Evolutionary conservation across 441 rosid species (phyloP).

Genomic region (Biscutella laevigata): DNA sequence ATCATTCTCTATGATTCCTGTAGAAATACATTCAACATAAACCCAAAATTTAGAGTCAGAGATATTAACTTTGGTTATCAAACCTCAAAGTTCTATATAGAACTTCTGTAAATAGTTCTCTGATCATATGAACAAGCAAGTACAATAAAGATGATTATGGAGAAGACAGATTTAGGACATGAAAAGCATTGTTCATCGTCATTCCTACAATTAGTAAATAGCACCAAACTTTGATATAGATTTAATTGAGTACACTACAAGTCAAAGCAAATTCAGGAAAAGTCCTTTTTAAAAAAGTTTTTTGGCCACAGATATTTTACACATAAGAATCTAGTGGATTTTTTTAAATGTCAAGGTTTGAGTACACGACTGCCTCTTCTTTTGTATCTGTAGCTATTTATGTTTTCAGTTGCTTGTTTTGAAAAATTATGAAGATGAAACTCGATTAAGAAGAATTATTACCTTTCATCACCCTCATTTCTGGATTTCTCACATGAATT

Average conservation of each 20-base stretch:
- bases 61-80: constrained; percentile 6
- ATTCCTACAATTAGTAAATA: constrained; percentile 23
- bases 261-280: constrained; percentile 26
- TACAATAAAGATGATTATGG: constrained; percentile 11
- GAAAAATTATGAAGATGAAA: background rate
- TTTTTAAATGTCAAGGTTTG: constrained; percentile 13
- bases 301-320: background rate
- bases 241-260: constrained; percentile 27
- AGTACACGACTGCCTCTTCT: constrained; percentile 27
- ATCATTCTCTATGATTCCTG: constrained; percentile 4
- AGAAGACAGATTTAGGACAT: constrained; percentile 7
- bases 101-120: background rate
- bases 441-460: constrained; percentile 7
- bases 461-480: constrained; percentile 20
- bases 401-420: constrained; percentile 18
- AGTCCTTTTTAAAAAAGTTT: background rate
- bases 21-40: background rate
- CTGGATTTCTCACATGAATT: constrained; percentile 9
- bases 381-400: constrained; percentile 19
- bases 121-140: constrained; percentile 16
- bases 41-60: background rate
- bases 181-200: constrained; percentile 17
- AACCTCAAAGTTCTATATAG: background rate
- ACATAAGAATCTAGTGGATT: background rate
- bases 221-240: constrained; percentile 26